Evolutionary conservation across 2,329 filamentous ascomycete species (phyloP).

Genomic region (Tolypocladium album): DNA sequence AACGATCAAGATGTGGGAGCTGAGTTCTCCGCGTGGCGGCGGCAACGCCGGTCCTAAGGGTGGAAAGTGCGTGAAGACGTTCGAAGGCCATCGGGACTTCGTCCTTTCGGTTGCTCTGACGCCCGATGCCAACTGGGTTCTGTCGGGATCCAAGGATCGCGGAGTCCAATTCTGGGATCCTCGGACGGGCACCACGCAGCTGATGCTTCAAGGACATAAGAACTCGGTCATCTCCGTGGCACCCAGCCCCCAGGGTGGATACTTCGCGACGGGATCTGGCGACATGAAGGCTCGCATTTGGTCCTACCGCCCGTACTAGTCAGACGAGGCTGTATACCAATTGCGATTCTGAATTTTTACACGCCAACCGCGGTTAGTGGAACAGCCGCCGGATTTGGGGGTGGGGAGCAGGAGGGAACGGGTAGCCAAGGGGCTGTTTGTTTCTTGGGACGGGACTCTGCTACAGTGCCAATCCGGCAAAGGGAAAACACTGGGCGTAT

Average conservation of each 20-base stretch:
- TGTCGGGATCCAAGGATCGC: slow-evolving; percentile 93
- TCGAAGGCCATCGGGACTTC: slow-evolving; percentile 96
- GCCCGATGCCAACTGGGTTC: slow-evolving; percentile 88
- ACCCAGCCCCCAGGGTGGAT: slow-evolving; percentile 75
- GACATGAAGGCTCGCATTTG: slow-evolving; percentile 98
- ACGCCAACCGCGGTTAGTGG: not conserved
- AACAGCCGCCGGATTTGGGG: not conserved
- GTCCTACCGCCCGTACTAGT: slow-evolving; percentile 56
- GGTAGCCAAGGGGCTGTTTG: slow-evolving; percentile 2
- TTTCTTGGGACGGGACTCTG: not conserved
- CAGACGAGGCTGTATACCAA: not conserved
- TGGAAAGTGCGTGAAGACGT: slow-evolving; percentile 91
- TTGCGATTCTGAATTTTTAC: not conserved
- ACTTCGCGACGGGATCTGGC: slow-evolving; percentile 93
- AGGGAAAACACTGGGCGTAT: slow-evolving; percentile 11
- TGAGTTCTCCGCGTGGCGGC: slow-evolving; percentile 60
- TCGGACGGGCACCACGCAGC: slow-evolving; percentile 80
- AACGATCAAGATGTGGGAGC: slow-evolving; percentile 99
- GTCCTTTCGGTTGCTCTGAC: slow-evolving; percentile 93
- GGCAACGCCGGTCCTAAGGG: slow-evolving; percentile 62
- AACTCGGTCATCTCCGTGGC: slow-evolving; percentile 98
- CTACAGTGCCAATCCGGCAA: slow-evolving; percentile 1
- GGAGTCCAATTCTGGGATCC: slow-evolving; percentile 99
- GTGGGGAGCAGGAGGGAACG: not conserved
- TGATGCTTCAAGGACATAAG: slow-evolving; percentile 98